Base-by-base conservation (phyloP, 1,284 basidiomycete species). In the Kwoniella shivajii region DNA sequence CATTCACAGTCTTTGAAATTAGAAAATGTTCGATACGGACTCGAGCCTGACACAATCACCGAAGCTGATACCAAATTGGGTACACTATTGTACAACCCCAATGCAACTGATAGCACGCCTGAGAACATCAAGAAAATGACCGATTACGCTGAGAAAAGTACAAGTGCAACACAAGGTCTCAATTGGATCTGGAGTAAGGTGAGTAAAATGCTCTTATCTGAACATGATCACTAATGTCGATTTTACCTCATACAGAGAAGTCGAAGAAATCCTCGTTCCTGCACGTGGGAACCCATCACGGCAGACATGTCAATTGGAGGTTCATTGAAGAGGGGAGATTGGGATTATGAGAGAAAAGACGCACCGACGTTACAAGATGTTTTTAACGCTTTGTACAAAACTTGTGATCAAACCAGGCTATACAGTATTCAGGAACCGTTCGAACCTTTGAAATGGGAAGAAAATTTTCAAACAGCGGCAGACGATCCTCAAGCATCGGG, bases 1-100 rank as follows among this genome's bases (percentile, higher is more conserved):
- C n/a, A n/a, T n/a, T n/a, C n/a, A n/a, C n/a, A 58, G 57, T 44
- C 51, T 14, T 45, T 58, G n/a, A 43, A 45, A 16, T 39, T 58
- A 4, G 31, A 38, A 20, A 57, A 57, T 18, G 7, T 43, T 1
- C 14, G 24, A 33, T 30, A 53, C 16, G 50, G 37, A 3, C 34
- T 48, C n/a, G 20, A 31, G 16, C 49, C 39, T 30, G 9, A 18
- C 1, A 50, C 53, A 1, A 34, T 55, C 6, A 48, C 51, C 16
- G 42, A 44, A 16, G 29, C 33, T 13, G 59, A 60, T 29, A 27
- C 54, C 30, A 60, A 60, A 24, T 24, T 56, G 4, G 54, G 59
- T 14, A 42, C 20, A 14, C 14, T 36, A n/a, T 44, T 50, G 43
- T 44, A 36, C 10, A 39, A 41, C 10, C 43, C 39, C 5, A 6